Evolutionary conservation across 208 protist species (phyloP).

Genomic region (Trypanosoma cruzi): DNA sequence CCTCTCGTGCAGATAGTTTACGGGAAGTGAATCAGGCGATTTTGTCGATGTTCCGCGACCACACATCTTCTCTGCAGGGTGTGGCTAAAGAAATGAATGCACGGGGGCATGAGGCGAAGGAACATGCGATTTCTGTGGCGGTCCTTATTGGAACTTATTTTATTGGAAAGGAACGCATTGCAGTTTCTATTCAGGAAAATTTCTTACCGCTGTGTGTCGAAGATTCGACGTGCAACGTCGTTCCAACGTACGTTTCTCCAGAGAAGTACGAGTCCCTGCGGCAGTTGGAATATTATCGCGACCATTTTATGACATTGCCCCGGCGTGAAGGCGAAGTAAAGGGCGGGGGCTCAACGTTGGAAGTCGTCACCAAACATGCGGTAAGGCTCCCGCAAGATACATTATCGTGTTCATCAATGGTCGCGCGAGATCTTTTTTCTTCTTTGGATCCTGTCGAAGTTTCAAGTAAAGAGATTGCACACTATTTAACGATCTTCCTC

Average conservation of each 20-base stretch:
- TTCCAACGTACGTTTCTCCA: constrained; percentile 43
- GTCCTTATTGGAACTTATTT: constrained; percentile 91
- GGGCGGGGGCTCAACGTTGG: not conserved
- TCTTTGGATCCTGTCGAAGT: not conserved
- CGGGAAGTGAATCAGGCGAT: constrained; percentile 55
- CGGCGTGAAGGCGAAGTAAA: constrained; percentile 5
- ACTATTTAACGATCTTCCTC: constrained; percentile 38
- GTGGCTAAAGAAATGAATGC: not conserved
- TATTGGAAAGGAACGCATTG: constrained; percentile 92
- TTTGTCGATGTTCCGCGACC: constrained; percentile 37
- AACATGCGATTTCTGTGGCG: constrained; percentile 33
- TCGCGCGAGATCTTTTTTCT: constrained; percentile 15
- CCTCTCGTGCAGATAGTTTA: constrained; percentile 57
- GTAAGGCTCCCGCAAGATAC: constrained; percentile 15
- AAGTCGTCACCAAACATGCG: constrained; percentile 6
- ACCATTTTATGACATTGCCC: constrained; percentile 34
- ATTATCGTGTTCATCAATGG: not conserved
- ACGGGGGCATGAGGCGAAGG: not conserved
- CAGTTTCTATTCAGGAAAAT: constrained; percentile 73
- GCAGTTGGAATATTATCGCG: constrained; percentile 31
- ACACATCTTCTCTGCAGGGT: not conserved
- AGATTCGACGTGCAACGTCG: not conserved
- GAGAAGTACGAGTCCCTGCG: constrained; percentile 31
- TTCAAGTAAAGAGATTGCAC: constrained; percentile 4
- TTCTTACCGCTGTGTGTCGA: constrained; percentile 22